Base-by-base conservation (phyloP, 2,329 filamentous ascomycete species). In the Pseudopyricularia javanii region DNA sequence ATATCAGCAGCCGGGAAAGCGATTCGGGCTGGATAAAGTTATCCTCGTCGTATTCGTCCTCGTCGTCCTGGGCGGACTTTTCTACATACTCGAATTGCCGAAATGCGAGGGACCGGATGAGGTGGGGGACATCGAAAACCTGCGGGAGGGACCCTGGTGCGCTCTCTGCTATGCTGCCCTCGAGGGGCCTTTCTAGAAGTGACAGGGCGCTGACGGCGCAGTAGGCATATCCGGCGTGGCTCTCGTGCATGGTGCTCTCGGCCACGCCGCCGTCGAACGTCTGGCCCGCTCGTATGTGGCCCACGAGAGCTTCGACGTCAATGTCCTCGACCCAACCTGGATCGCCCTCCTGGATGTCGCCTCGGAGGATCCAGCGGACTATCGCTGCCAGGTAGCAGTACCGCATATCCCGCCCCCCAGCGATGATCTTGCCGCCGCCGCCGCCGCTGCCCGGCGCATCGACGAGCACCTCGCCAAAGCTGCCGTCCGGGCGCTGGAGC, bases 201-300 rank as follows among this genome's bases (percentile, higher is more conserved):
- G 81, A 79, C 5, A 97, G 72, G 4, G 89, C 85, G 11, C 81
- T 83, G 52, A 96, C 78, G 7, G 85, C 90, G 66, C 90, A 96
- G 71, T 91, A 96, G 9, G 88, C 90, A 66, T 95, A 91, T 20
- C 93, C 93, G 59, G 88, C 86, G 62, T 96, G 90, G 33, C 89
- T 85, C 69, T 96, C 91, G 55, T 90, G 84, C 55, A 82, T 82
- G 0, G 84, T 82, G 34, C 80, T 82, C 64, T 94, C 88, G 3
- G 84, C 83, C 57, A 95, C 82, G 6, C 91, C 91, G 4, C 89
- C 88, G 59, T 95, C 90, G 63, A 91, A 94, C 1, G 84, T 83
- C 82, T 90, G 66, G 17, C 54, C 54, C 1, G 54, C 53, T 52
- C 81, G 74, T 55, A 97, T 83, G 66, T 93, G 88, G 14, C 70